Evolutionary conservation across 176 grass and related monocot genomes (phyloP).

Genomic region (Triticum urartu): DNA sequence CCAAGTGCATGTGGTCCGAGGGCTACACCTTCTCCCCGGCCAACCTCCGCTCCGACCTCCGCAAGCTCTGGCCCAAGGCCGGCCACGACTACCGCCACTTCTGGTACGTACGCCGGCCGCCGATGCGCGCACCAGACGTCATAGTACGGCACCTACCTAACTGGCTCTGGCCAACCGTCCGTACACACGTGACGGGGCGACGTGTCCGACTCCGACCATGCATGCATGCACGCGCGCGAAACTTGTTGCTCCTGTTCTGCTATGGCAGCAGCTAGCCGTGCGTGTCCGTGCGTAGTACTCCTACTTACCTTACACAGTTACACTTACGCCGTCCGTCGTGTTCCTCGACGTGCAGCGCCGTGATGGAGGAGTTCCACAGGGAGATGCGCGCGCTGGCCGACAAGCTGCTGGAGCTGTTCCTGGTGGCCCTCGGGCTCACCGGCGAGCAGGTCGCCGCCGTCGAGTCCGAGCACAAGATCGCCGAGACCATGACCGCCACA

Average conservation of each 20-base stretch:
- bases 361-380: conserved; percentile 86
- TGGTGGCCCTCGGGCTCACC: conserved; percentile 66
- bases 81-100: conserved; percentile 61
- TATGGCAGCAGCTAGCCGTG: background rate
- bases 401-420: conserved; percentile 59
- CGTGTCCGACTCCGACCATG: conserved; percentile 2
- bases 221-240: conserved; percentile 5
- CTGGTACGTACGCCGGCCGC: conserved; percentile 53
- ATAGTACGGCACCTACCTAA: background rate
- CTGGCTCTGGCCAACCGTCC: background rate
- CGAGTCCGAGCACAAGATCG: conserved; percentile 32
- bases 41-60: conserved; percentile 57
- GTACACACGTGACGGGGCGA: background rate
- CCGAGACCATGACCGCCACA: conserved; percentile 47
- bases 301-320: too few species aligned
- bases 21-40: conserved; percentile 88
- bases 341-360: conserved; percentile 47
- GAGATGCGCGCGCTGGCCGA: conserved; percentile 60
- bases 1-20: conserved; percentile 99
- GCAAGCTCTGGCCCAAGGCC: conserved; percentile 84
- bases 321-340: background rate
- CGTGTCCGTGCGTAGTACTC: background rate
- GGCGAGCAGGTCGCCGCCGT: conserved; percentile 44
- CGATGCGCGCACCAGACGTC: background rate
- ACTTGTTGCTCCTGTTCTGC: background rate